These are phyloP conservation scores for Arthrobotrys entomopaga DNA, from an alignment of 2,329 filamentous ascomycete genomes.

Conservation along the genomic window DNA sequence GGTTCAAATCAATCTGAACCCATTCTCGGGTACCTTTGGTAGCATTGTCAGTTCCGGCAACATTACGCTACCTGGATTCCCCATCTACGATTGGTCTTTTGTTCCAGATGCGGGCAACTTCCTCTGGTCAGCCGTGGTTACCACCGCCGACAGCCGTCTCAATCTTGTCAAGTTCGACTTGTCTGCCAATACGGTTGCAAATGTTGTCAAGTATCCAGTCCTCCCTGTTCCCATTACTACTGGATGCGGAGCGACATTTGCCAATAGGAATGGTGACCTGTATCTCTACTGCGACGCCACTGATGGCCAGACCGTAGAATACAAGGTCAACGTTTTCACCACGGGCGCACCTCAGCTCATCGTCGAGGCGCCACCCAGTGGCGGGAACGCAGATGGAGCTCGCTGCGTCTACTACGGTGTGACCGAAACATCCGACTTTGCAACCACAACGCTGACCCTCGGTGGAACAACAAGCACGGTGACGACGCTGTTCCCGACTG, in stretches of 20 bases:
- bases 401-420: constrained; percentile 16
- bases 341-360: not conserved
- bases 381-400: constrained; percentile 1
- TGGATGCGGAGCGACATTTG: not conserved
- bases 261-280: constrained; percentile 6
- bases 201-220: constrained; percentile 1
- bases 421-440: too few species aligned
- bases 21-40: not conserved
- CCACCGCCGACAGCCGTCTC: not conserved
- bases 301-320: constrained; percentile 10
- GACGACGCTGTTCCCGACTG: too few species aligned
- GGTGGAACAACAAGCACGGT: too few species aligned
- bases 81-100: not conserved
- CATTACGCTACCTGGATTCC: not conserved
- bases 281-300: not conserved
- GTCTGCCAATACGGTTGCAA: not conserved
- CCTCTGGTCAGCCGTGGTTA: not conserved
- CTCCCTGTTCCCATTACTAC: not conserved
- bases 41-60: not conserved
- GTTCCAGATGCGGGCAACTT: not conserved
- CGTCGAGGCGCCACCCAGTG: not conserved
- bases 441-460: too few species aligned
- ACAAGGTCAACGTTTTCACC: constrained; percentile 14
- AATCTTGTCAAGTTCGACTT: constrained; percentile 13
- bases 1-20: constrained; percentile 9